Base-by-base conservation (phyloP, 352 stramenopile genomes). In the Phytopythium vexans region DNA sequence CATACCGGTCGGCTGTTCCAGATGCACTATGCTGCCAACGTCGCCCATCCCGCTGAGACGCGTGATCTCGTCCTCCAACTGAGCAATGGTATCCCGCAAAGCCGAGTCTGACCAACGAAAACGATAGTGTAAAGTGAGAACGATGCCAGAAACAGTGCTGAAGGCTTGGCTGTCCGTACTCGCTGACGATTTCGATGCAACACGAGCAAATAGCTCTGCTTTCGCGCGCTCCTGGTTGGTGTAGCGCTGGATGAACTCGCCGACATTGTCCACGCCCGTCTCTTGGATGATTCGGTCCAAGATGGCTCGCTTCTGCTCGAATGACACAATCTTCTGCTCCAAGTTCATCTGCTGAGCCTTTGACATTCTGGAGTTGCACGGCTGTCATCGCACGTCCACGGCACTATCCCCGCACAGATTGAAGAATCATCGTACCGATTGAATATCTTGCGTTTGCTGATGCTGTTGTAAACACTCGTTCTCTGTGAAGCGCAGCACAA, bases 271-370 rank as follows among this genome's bases (percentile, higher is more conserved):
- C 9, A 81, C 66, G 32, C 57, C 66, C 36, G 71, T 82, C 36
- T 85, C 71, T 41, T 77, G 46, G 12, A 84, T 61, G 48, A 89
- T 70, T 15, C 65, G 63, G 46, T 89, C 75, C n/a, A 89, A 64
- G 4, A 83, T 49, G n/a, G 57, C 39, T 53, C 84, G 85, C 44
- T 89, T 89, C 46, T 89, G 73, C 63, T 89, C 73, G 31, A 89
- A 87, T 15, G 78, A 85, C 35, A 87, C 63, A 3, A 78, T 64
- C 31, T 85, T 85, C 49, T 86, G 74, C 56, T 88, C 77, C 48
- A 88, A 50, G 42, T 47, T 84, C 40, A 76, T 52, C 40, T 72
- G 78, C 41, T 84, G 82, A 41, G 69, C 70, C 37, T 63, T 72
- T 5, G 60, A 82, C 14, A 69, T 32, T 45, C 65, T 76, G 11